These are phyloP conservation scores for Phytophthora ramorum DNA, from an alignment of 352 stramenopile genomes.

Conservation along the genomic window DNA sequence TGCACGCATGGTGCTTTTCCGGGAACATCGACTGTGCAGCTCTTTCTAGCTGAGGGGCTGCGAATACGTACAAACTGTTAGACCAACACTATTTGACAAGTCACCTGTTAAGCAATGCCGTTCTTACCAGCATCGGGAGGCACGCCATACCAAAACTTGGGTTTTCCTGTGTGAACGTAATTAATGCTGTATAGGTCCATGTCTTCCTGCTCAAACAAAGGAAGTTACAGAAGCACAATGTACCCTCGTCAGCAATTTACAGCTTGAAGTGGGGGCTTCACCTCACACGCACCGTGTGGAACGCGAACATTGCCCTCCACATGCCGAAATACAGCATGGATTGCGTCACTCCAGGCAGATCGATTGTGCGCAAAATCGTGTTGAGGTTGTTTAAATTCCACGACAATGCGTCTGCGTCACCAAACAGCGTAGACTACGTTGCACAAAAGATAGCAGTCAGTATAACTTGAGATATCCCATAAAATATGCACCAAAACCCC, in stretches of 20 bases:
- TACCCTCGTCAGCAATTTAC: background rate
- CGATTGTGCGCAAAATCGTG: conserved; percentile 85
- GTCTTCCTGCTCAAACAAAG: conserved; percentile 72
- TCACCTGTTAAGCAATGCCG: background rate
- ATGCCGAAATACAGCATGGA: conserved; percentile 96
- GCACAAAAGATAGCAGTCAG: conserved; percentile 3
- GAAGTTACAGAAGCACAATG: background rate
- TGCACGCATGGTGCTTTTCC: conserved; percentile 86
- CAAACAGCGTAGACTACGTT: conserved; percentile 83
- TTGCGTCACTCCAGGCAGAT: conserved; percentile 87
- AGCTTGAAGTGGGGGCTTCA: background rate
- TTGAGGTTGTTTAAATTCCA: conserved; percentile 92
- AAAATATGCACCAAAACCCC: conserved; percentile 25
- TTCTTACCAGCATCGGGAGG: conserved; percentile 68
- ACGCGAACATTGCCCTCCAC: conserved; percentile 94
- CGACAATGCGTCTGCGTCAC: conserved; percentile 59
- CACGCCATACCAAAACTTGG: conserved; percentile 95
- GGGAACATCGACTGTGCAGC: conserved; percentile 88
- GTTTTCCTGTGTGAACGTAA: conserved; percentile 92
- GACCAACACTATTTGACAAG: background rate
- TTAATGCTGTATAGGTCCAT: conserved; percentile 96
- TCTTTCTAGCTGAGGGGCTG: conserved; percentile 80
- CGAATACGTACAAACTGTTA: conserved; percentile 11
- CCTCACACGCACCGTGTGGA: conserved; percentile 79
- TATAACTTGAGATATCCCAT: background rate